Base-by-base conservation (phyloP, 306 rosid genomes). In the Astragalus glycyphyllos region DNA sequence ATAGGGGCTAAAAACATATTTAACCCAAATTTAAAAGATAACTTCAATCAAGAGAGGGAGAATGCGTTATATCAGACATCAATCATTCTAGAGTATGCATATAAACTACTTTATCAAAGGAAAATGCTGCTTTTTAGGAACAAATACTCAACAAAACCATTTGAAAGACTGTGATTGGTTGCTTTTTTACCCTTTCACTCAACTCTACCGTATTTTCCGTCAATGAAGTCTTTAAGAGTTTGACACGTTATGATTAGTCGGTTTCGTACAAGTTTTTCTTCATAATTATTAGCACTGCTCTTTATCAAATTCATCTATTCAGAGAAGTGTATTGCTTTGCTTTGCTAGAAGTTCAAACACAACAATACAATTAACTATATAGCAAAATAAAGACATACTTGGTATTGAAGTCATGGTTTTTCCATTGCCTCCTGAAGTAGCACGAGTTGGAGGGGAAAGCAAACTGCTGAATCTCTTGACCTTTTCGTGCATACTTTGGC, bases 401-500 rank as follows among this genome's bases (percentile, higher is more conserved):
- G 88, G 37, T 26, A 48, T 69, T 9, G 65, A 53, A 59, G 65
- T 73, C 55, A 16, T 74, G 63, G 82, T 83, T 84, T 83, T 90
- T 75, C 77, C 88, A 40, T 69, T 77, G 71, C 73, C 86, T 76
- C 78, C 84, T 62, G 67, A 80, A 65, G 80, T 44, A 58, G 74
- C 71, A 54, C 71, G 82, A 58, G 38, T 79, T 77, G 89, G 84
- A 41, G 86, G 85, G 55, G 85, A 74, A 56, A 84, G 64, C 69
- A 85, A 50, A 76, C 55, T 77, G 58, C 80, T 81, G 71, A 74
- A 83, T 13, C 10, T 58, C 82, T 85, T 90, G 73, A 66, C 71
- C 72, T 57, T 73, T 57, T 83, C 90, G 61, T 87, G 89, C 74
- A 87, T 65, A 45, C 86, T 85, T 80, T 83, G 90, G 61, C 96